Evolutionary conservation across 257 asterid species (phyloP).

Genomic region (Forsythia suspensa): DNA sequence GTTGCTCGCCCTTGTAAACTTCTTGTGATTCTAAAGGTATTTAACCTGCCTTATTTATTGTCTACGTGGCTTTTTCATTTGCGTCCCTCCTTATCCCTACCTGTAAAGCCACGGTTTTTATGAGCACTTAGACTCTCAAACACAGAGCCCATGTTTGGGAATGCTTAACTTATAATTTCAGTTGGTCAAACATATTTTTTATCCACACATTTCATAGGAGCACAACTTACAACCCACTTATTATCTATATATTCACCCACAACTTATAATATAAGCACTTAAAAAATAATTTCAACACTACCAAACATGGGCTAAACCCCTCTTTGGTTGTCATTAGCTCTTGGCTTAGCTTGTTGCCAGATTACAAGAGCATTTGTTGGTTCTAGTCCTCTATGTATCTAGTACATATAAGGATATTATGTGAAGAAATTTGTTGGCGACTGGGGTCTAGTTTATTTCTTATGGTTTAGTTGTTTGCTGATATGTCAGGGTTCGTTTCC

Average conservation of each 20-base stretch:
- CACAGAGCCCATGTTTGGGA: background rate
- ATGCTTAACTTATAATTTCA: no score
- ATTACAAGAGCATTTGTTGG: background rate
- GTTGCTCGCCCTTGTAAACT: background rate
- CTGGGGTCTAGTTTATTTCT: background rate
- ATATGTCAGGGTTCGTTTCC: slow-evolving; percentile 90
- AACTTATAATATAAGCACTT: no score
- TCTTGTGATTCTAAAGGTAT: background rate
- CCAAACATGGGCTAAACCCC: background rate
- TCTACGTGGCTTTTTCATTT: background rate
- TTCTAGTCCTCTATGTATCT: background rate
- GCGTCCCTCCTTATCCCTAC: background rate
- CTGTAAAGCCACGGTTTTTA: background rate
- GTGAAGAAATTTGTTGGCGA: slow-evolving; percentile 15
- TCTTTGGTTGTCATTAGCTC: background rate
- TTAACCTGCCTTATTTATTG: background rate
- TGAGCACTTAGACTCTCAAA: background rate
- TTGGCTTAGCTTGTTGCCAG: background rate
- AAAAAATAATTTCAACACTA: no score
- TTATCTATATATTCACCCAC: no score
- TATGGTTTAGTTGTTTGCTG: slow-evolving; percentile 23
- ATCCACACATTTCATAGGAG: no score
- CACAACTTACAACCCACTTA: no score
- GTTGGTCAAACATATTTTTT: no score
- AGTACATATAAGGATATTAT: background rate